phyloP scores from a whole-genome alignment of 306 rosid species.

The Fagus sylvatica region DNA sequence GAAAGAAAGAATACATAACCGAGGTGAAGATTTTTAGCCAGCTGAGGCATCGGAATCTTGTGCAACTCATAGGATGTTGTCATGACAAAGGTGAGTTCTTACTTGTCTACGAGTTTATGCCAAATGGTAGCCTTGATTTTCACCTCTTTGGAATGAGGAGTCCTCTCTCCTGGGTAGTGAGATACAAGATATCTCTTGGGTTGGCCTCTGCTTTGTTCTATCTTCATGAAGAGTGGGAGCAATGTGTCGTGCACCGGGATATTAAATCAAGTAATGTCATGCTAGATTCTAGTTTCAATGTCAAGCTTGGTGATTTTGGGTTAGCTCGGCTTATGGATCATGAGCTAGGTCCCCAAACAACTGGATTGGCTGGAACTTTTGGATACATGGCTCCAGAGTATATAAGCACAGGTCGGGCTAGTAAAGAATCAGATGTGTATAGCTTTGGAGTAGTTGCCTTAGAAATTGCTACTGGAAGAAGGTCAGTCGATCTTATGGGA shows the following conservation, averaged over 20 bases:
- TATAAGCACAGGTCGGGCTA: background rate
- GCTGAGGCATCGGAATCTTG: slow-evolving; percentile 4
- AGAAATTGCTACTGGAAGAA: background rate
- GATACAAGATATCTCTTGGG: slow-evolving; percentile 2
- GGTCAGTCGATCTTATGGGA: background rate
- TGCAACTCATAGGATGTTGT: slow-evolving; percentile 12
- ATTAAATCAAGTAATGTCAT: slow-evolving; percentile 6
- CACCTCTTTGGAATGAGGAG: slow-evolving; percentile 1
- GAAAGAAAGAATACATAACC: slow-evolving; percentile 6
- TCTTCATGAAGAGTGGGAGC: slow-evolving; percentile 14
- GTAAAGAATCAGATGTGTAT: background rate
- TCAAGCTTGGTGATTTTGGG: slow-evolving; percentile 9
- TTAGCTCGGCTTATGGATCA: slow-evolving; percentile 7
- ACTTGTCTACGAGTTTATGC: slow-evolving; percentile 6
- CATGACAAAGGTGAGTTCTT: slow-evolving; percentile 11
- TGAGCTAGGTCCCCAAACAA: slow-evolving; percentile 4
- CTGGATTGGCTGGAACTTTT: slow-evolving; percentile 1
- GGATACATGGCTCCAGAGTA: slow-evolving; percentile 16
- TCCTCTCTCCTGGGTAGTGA: background rate
- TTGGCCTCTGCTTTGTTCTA: slow-evolving; percentile 3
- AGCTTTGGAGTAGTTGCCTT: background rate
- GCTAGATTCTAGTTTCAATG: slow-evolving; percentile 1
- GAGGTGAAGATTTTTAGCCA: slow-evolving; percentile 9
- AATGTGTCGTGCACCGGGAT: slow-evolving; percentile 5
- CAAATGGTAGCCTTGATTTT: slow-evolving; percentile 11